Conservation (phyloP, 208 protist species). For the Trypanosoma theileri region DNA sequence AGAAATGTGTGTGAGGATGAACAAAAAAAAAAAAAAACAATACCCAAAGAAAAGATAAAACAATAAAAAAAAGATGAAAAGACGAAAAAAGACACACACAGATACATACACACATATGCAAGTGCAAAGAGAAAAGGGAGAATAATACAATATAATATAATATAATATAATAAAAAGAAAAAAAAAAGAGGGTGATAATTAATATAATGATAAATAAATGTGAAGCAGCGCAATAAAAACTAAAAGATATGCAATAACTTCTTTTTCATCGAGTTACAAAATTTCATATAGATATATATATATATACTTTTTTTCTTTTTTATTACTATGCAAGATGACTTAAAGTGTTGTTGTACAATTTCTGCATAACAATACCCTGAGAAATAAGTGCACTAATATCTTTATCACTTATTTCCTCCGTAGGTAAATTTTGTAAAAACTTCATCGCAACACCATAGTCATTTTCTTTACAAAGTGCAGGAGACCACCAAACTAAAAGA, state of each 20-base stretch:
- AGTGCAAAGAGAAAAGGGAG: constrained; percentile 12
- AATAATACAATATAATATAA: background rate
- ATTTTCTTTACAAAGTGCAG: constrained; percentile 43
- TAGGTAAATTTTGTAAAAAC: constrained; percentile 78
- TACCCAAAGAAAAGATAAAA: constrained; percentile 12
- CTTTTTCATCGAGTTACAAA: too few species aligned
- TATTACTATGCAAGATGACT: constrained; percentile 20
- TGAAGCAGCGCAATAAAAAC: too few species aligned
- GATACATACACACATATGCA: constrained; percentile 10
- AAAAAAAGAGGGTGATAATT: too few species aligned
- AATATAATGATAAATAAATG: too few species aligned
- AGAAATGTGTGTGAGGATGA: background rate
- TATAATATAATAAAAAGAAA: too few species aligned
- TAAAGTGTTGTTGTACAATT: constrained; percentile 57
- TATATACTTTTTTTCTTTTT: background rate
- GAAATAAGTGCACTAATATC: constrained; percentile 69
- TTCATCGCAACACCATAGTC: constrained; percentile 65
- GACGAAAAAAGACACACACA: background rate
- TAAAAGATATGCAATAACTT: too few species aligned
- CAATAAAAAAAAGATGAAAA: background rate
- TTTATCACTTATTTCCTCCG: constrained; percentile 38
- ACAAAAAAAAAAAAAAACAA: constrained; percentile 8
- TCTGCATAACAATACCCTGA: constrained; percentile 64
- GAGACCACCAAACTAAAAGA: constrained; percentile 71
- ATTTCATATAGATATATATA: background rate